phyloP scores from a whole-genome alignment of 225 moss, liverwort and hornwort genomes.

The Neckera pumila region DNA sequence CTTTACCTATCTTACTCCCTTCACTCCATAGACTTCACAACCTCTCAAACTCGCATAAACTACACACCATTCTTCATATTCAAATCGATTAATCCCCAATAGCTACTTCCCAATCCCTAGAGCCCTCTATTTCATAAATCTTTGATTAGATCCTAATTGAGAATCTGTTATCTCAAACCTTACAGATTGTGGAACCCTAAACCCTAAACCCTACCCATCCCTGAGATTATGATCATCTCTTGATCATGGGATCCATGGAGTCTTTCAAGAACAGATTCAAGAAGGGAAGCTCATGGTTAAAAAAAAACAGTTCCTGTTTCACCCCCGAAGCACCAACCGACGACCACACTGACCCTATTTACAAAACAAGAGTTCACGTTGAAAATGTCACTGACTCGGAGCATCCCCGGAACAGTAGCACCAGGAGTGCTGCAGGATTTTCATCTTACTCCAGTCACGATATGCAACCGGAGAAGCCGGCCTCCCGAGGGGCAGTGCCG shows the following conservation, averaged over 20 bases:
- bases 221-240: background rate
- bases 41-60: background rate
- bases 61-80: background rate
- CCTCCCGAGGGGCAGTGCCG: background rate
- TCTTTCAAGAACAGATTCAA: background rate
- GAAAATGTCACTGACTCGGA: background rate
- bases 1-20: background rate
- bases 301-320: background rate
- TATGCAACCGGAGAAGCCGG: background rate
- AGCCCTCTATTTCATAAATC: background rate
- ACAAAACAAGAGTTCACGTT: background rate
- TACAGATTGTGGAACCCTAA: background rate
- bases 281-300: background rate
- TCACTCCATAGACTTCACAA: background rate
- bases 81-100: background rate
- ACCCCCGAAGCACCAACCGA: background rate
- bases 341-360: background rate
- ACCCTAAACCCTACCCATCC: background rate
- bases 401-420: background rate
- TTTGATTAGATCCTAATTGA: background rate
- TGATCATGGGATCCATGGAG: background rate
- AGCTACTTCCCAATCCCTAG: background rate
- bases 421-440: background rate
- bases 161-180: background rate
- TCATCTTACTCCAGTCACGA: slow-evolving; percentile 16